Evolutionary conservation across 1,284 basidiomycete genomes (phyloP).

Genomic region (Cystobasidium sp.): DNA sequence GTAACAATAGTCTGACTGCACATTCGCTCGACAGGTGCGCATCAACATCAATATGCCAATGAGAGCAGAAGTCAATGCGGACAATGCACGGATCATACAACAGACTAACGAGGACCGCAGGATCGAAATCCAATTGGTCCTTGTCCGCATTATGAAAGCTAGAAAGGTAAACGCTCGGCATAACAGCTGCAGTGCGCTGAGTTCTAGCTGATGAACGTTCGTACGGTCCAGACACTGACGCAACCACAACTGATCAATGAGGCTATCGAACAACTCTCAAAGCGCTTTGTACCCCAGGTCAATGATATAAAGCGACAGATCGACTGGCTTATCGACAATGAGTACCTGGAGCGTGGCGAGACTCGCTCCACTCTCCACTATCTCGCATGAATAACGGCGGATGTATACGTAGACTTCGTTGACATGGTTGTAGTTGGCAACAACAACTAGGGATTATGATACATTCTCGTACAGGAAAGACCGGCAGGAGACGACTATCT

Average conservation of each 20-base stretch:
- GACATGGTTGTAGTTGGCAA: not conserved
- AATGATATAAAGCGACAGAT: conserved; percentile 87
- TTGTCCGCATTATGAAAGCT: conserved; percentile 89
- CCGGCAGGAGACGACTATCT: not conserved
- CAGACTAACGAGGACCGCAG: conserved; percentile 97
- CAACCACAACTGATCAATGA: conserved; percentile 92
- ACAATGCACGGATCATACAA: conserved; percentile 87
- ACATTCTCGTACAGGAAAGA: not conserved
- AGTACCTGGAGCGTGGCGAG: conserved; percentile 81
- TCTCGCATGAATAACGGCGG: conserved; percentile 22
- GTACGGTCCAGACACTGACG: conserved; percentile 76
- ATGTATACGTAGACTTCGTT: not conserved
- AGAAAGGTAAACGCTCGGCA: conserved; percentile 63
- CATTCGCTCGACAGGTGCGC: conserved; percentile 60
- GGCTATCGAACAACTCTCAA: conserved; percentile 86
- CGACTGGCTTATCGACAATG: conserved; percentile 93
- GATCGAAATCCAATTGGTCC: conserved; percentile 77
- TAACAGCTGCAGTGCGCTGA: too few relatives aligned
- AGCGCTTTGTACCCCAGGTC: conserved; percentile 85
- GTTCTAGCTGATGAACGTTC: conserved; percentile 17
- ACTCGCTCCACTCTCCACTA: conserved; percentile 45
- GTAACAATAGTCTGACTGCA: not conserved
- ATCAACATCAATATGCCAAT: conserved; percentile 93
- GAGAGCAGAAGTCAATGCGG: conserved; percentile 90
- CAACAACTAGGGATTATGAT: not conserved